Base-by-base conservation (phyloP, 1,284 basidiomycete genomes). In the Puccinia hordei region DNA sequence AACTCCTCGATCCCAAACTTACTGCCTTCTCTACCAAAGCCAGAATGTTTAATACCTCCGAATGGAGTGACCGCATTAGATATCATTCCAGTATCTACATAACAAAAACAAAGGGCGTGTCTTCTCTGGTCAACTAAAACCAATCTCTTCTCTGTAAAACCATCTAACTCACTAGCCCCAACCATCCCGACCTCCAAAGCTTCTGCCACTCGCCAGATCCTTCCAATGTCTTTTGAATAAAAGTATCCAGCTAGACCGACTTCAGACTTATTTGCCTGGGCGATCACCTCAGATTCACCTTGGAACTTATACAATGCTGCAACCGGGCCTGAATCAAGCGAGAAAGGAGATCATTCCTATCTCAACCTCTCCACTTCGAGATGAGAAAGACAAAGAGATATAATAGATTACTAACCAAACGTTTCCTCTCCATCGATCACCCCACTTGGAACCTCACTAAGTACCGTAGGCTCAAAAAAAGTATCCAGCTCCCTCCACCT, bases 201-300 rank as follows among this genome's bases (percentile, higher is more conserved):
- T 87, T 98, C 96, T n/a, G 95, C 94, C n/a, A 99, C 95, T 65
- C 96, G 90, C 93, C 94, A 98, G 80, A 94, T 92, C 41, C 95
- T 88, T 9, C 93, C 92, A 1, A 96, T 88, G 86, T 99, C 95
- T 81, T 92, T 88, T 63, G 93, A 94, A 88, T 90, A 98, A 88
- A 98, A 95, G 44, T 81, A 84, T 55, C 92, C 94, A 6, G 95
- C 95, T 24, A 99, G 88, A 0, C 97, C 97, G 65, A 93, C 90
- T 33, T 92, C 90, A 0, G 92, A 89, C 83, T 90, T 87, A 86
- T 99, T 99, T 44, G 96, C 95, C 79, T 92, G 87, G 83, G 89
- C 89, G 81, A 99, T 87, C 2, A 95, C 95, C 85, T 98, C 92
- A 72, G 94, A 93, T 86, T 99, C 97, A 0, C 92, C 93, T 84